Percentiles rank a stretch among this genome's conserved stretches.
Evolutionary conservation across 2,329 filamentous ascomycete genomes (phyloP).

Genomic region (Neonectria sp.): DNA sequence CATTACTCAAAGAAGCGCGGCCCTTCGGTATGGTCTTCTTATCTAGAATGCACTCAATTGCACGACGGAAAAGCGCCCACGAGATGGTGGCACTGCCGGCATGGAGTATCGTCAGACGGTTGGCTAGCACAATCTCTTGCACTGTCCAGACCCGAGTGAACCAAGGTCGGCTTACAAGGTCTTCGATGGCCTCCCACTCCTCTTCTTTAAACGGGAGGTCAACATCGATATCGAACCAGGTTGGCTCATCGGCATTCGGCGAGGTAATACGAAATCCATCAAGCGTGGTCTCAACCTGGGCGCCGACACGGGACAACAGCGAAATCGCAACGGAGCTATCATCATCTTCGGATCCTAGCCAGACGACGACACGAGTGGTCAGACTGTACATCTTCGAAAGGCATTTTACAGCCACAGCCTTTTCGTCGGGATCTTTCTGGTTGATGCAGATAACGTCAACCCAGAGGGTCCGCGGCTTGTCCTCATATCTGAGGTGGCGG

Average conservation of each 20-base stretch:
- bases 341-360: slow-evolving; percentile 19
- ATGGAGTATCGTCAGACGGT: slow-evolving; percentile 7
- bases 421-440: slow-evolving; percentile 21
- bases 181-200: background rate
- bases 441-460: slow-evolving; percentile 37
- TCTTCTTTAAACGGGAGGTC: background rate
- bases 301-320: slow-evolving; percentile 1
- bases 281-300: slow-evolving; percentile 9
- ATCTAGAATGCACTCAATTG: slow-evolving; percentile 6
- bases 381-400: slow-evolving; percentile 16
- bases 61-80: slow-evolving; percentile 9
- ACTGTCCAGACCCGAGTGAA: slow-evolving; percentile 10
- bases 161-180: slow-evolving; percentile 5
- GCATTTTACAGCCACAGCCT: slow-evolving; percentile 15
- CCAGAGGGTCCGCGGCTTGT: slow-evolving; percentile 21
- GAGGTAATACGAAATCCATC: slow-evolving; percentile 1
- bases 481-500: slow-evolving; percentile 9
- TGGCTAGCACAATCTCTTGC: slow-evolving; percentile 12
- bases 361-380: slow-evolving; percentile 2
- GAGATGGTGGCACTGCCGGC: background rate
- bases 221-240: background rate
- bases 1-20: background rate
- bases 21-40: background rate
- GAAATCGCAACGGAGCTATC: slow-evolving; percentile 9
- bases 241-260: background rate